A percentile compares a stretch with the other conserved stretches of the same genome.
Conservation (phyloP, 495 filamentous ascomycete genomes). For the Talaromyces adpressus region DNA sequence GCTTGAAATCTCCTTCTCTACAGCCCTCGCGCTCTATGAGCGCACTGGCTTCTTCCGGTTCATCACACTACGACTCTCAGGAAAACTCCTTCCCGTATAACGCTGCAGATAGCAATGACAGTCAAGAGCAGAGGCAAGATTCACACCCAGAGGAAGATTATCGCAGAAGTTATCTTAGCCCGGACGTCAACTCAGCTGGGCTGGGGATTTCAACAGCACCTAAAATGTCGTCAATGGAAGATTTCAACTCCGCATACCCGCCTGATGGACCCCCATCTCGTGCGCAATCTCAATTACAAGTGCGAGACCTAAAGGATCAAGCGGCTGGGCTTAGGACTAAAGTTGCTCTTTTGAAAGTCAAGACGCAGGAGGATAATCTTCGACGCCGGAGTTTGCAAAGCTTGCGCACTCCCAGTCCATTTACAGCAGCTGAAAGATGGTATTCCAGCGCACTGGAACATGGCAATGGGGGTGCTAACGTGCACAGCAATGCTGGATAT, state of each 20-base stretch:
- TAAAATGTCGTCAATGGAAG: constrained; percentile 21
- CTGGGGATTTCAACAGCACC: constrained; percentile 23
- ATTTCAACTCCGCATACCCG: constrained; percentile 31
- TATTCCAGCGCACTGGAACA: constrained; percentile 50
- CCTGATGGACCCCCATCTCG: constrained; percentile 31
- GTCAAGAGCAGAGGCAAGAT: constrained; percentile 14
- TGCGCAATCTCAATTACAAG: constrained; percentile 54
- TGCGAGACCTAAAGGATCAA: constrained; percentile 80
- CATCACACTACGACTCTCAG: constrained; percentile 26
- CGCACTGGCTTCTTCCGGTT: constrained; percentile 35
- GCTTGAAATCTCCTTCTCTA: constrained; percentile 18
- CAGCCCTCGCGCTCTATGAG: constrained; percentile 35
- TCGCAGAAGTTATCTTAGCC: constrained; percentile 10
- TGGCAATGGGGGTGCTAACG: constrained; percentile 15
- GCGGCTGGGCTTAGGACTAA: constrained; percentile 91
- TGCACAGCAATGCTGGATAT: constrained; percentile 25
- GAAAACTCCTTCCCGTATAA: constrained; percentile 37
- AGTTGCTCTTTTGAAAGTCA: constrained; percentile 76
- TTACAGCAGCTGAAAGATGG: constrained; percentile 73
- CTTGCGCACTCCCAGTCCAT: constrained; percentile 76
- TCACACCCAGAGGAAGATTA: constrained; percentile 1
- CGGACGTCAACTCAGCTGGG: constrained; percentile 17
- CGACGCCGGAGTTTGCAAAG: constrained; percentile 79
- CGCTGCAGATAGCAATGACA: constrained; percentile 31
- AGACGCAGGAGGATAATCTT: constrained; percentile 74